Conservation (phyloP, 2,329 filamentous ascomycete genomes). For the Escovopsis sp. region DNA sequence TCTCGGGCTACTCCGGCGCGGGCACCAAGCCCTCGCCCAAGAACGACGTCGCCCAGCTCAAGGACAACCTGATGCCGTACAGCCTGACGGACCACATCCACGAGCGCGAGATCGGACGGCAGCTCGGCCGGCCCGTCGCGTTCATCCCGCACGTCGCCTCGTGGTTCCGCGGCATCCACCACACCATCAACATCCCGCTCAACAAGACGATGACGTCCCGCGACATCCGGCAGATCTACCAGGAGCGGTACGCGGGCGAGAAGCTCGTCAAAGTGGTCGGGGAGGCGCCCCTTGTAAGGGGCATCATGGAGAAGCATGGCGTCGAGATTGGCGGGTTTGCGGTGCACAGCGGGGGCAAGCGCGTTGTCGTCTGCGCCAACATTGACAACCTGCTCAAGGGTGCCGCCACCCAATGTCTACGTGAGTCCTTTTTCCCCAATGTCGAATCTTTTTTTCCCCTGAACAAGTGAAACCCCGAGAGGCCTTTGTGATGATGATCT, state of each 20-base stretch:
- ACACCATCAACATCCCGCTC: slow-evolving; percentile 81
- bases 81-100: slow-evolving; percentile 72
- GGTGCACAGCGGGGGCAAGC: slow-evolving; percentile 77
- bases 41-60: slow-evolving; percentile 72
- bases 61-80: slow-evolving; percentile 82
- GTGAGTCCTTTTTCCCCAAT: too few relatives aligned
- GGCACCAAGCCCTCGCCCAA: slow-evolving; percentile 89
- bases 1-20: slow-evolving; percentile 87
- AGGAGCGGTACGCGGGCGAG: slow-evolving; percentile 91
- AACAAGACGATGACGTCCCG: slow-evolving; percentile 76
- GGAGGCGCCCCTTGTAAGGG: slow-evolving; percentile 72
- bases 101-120: slow-evolving; percentile 73
- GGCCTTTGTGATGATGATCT: too few relatives aligned
- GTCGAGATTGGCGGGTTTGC: slow-evolving; percentile 85
- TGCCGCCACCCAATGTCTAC: slow-evolving; percentile 81
- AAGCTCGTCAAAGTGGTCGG: slow-evolving; percentile 86
- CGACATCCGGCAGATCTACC: slow-evolving; percentile 86
- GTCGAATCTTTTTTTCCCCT: too few relatives aligned
- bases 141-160: slow-evolving; percentile 92
- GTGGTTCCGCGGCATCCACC: slow-evolving; percentile 93
- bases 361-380: slow-evolving; percentile 78
- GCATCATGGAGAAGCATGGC: slow-evolving; percentile 71
- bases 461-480: too few relatives aligned
- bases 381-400: slow-evolving; percentile 94
- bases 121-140: slow-evolving; percentile 58